phyloP scores from a whole-genome alignment of 768 basidiomycete genomes.

The Podaxis pistillaris region DNA sequence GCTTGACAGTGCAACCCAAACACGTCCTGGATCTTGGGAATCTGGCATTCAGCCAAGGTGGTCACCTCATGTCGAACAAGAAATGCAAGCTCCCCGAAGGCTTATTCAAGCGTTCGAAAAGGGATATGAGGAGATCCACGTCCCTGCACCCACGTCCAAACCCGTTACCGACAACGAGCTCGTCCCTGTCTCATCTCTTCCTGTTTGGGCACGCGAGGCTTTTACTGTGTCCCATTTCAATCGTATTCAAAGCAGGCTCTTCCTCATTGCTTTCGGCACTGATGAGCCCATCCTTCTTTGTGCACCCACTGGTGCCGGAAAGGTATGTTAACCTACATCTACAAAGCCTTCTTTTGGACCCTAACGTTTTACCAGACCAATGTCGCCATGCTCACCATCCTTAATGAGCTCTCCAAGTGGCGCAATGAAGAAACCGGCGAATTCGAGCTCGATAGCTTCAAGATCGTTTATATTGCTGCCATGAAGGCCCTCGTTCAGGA shows the following conservation, averaged over 20 bases:
- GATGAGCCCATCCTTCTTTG: constrained; percentile 95
- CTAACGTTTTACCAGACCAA: constrained; percentile 68
- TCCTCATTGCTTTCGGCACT: constrained; percentile 88
- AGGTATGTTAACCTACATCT: constrained; percentile 54
- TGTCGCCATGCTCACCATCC: constrained; percentile 92
- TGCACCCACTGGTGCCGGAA: constrained; percentile 98
- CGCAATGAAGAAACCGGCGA: constrained; percentile 77
- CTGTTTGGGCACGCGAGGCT: constrained; percentile 84
- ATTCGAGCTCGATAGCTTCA: constrained; percentile 89
- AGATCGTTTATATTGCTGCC: constrained; percentile 95
- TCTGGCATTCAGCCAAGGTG: constrained; percentile 96
- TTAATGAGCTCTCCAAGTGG: constrained; percentile 87
- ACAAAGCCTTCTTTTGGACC: background rate
- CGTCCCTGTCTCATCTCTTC: constrained; percentile 71
- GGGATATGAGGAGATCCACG: constrained; percentile 97
- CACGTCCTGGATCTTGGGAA: constrained; percentile 84
- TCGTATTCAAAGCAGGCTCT: constrained; percentile 90
- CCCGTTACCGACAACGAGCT: constrained; percentile 60
- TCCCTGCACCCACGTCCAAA: constrained; percentile 87
- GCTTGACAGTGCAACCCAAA: constrained; percentile 84
- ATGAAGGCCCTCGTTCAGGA: constrained; percentile 99
- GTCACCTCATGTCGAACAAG: constrained; percentile 98
- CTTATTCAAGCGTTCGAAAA: constrained; percentile 96
- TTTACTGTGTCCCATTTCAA: constrained; percentile 85
- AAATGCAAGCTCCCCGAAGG: constrained; percentile 97